These are phyloP conservation scores for Saccharomycopsis hybrid DNA, from an alignment of 1,139 yeast genomes.

Conservation along the genomic window DNA sequence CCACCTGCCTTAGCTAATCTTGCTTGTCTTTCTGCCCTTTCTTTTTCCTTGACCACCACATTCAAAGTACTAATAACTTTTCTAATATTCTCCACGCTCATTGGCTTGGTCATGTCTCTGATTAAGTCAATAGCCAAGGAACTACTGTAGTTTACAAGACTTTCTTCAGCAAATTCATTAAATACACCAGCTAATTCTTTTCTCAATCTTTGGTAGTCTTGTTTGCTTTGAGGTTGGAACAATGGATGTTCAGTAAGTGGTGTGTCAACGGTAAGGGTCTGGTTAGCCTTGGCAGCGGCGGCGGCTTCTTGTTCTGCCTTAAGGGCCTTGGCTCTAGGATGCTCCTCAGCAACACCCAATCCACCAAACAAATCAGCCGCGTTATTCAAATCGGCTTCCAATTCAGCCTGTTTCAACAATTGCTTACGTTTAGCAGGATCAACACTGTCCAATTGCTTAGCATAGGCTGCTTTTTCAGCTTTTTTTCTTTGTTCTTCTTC, in stretches of 20 bases:
- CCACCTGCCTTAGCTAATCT: slow-evolving; percentile 77
- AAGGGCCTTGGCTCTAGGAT: slow-evolving; percentile 59
- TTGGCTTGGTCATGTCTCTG: slow-evolving; percentile 77
- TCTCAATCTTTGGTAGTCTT: slow-evolving; percentile 77
- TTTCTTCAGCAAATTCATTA: slow-evolving; percentile 55
- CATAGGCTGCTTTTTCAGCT: slow-evolving; percentile 28
- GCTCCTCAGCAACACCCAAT: slow-evolving; percentile 66
- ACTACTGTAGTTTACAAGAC: slow-evolving; percentile 63
- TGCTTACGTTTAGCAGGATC: slow-evolving; percentile 67
- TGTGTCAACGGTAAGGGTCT: slow-evolving; percentile 50
- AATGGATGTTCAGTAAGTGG: slow-evolving; percentile 71
- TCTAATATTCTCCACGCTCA: slow-evolving; percentile 74
- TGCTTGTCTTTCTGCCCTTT: slow-evolving; percentile 80
- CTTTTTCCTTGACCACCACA: slow-evolving; percentile 78
- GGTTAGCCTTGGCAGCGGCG: slow-evolving; percentile 30
- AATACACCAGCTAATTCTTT: slow-evolving; percentile 68
- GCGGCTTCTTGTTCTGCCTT: slow-evolving; percentile 46
- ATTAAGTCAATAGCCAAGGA: slow-evolving; percentile 77
- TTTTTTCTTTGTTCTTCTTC: slow-evolving; percentile 25
- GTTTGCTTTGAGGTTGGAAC: slow-evolving; percentile 71
- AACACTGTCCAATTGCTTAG: slow-evolving; percentile 46
- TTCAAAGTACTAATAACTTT: slow-evolving; percentile 82
- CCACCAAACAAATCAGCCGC: slow-evolving; percentile 92
- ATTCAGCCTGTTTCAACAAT: slow-evolving; percentile 69
- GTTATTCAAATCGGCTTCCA: slow-evolving; percentile 79